Evolutionary conservation across 495 filamentous ascomycete species (phyloP), one percentile per base, ranked within the genome.

Genomic region (Daldinia grandis): DNA sequence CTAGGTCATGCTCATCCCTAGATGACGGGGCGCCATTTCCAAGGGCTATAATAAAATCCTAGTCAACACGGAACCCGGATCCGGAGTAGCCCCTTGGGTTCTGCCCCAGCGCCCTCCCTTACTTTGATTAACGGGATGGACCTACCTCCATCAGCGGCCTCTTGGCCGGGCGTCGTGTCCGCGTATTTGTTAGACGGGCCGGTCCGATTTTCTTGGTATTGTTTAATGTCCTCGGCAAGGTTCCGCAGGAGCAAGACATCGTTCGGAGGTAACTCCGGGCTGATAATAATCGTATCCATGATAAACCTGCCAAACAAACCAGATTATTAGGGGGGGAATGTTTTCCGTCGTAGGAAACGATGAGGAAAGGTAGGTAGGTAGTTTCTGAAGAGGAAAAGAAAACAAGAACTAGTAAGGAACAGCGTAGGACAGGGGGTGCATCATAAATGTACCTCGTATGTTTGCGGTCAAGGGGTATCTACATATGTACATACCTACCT

Each of bases 161-260:
- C 37, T 69, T 63, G 55, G 76, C 74, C 59, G 27, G 72, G 40
- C 27, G 73, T 31, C 17, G 60, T 53, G 31, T 38, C 28, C 28
- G 61, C 21, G 27, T 25, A 40, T n/a, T 62, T 60, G n/a, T 21
- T 10, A 35, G 51, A 25, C 58, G 64, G 33, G 8, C 28, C 62
- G 56, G 60, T 1, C 28, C 28, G 28, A 6, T 58, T 59, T 31
- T 63, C 53, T 35, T 70, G 61, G 25, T 47, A 63, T 30, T 53
- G 35, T 19, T 72, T 50, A 21, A 81, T 75, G 56, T 82, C 79
- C 25, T 72, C 69, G 58, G 84, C 73, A 28, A 88, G 77, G 58
- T 82, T 81, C 54, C 80, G 70, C n/a, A 88, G 75, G 6, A 88
- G 83, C 58, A 87, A 62, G 42, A 74, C 71, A 70, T 88, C 86